Base-by-base conservation (phyloP, 1,284 basidiomycete species). In the Bjerkandera adusta region DNA sequence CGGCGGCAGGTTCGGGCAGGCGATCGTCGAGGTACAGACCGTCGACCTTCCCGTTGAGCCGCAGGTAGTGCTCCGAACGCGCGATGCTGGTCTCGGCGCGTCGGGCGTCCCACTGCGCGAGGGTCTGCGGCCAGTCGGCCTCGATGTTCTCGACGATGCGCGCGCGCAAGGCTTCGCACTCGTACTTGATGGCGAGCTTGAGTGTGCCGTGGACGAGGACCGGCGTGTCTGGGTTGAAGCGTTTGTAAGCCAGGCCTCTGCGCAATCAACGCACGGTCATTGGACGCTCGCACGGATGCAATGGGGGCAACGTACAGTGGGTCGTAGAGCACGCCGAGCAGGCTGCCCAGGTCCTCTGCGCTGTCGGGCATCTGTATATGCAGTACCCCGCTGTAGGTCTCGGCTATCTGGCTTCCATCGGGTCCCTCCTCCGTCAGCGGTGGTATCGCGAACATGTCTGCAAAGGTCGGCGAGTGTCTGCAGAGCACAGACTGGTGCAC, bases 61-160 rank as follows among this genome's bases (percentile, higher is more conserved):
- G 60, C 16, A 57, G 60, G 16, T 53, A 47, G 53, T 64, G 64
- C 54, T 65, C 62, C 18, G 61, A 63, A 48, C 61, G 61, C 16
- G 57, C 57, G 53, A 64, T 54, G 46, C 60, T 53, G 34, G 55
- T 53, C 48, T 65, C 65, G 29, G 57, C 52, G 36, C 59, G 58
- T 29, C 61, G 59, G 1, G 59, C 57, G 52, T 66, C 63, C 64
- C 64, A 67, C 39, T 64, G 63, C 5, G 57, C 58, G 45, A 65
- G 63, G 18, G 63, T 64, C 45, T 58, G 59, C 3, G 65, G 65
- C 65, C 65, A 67, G 56, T 67, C 65, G 7, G 58, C 61, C 48
- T 65, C 62, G 51, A 67, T 55, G 51, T 60, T 62, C 47, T 58
- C 54, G 43, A 63, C 57, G 52, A 67, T 58, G 41, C 62, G 61